phyloP scores from a whole-genome alignment of 2,329 filamentous ascomycete species.

The Cordyceps pruinosa region DNA sequence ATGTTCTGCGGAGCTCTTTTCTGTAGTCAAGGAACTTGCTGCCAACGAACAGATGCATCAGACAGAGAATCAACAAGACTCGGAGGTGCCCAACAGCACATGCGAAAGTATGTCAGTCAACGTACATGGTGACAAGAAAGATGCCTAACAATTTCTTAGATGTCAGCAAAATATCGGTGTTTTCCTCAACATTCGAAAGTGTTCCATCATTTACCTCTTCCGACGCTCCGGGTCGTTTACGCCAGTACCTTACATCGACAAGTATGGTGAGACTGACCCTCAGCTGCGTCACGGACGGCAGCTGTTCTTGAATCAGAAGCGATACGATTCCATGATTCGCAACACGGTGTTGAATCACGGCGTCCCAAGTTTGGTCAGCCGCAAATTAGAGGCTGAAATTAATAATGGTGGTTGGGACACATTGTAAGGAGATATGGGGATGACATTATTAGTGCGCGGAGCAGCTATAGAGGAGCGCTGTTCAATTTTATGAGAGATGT shows the following conservation, averaged over 20 bases:
- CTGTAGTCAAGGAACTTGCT: conserved; percentile 91
- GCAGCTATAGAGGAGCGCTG: not conserved
- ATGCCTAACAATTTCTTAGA: conserved; percentile 35
- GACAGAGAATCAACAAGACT: conserved; percentile 43
- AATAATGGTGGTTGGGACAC: conserved; percentile 98
- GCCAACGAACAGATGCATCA: conserved; percentile 56
- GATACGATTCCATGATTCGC: conserved; percentile 83
- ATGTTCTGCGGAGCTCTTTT: conserved; percentile 96
- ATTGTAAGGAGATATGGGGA: conserved; percentile 20
- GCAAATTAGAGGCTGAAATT: conserved; percentile 88
- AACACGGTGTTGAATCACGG: conserved; percentile 82
- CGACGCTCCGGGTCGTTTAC: conserved; percentile 75
- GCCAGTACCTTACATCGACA: conserved; percentile 87
- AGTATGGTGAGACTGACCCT: conserved; percentile 92
- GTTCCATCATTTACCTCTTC: conserved; percentile 83
- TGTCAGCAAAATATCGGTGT: conserved; percentile 87
- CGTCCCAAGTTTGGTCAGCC: conserved; percentile 80
- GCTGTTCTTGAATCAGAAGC: conserved; percentile 84
- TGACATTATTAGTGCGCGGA: not conserved
- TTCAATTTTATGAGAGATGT: not conserved
- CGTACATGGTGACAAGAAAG: not conserved
- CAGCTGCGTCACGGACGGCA: conserved; percentile 82
- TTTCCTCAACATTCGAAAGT: conserved; percentile 96
- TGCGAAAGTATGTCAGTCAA: conserved; percentile 60
- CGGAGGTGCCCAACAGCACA: conserved; percentile 86